A percentile compares a stretch with the other conserved stretches of the same genome.
phyloP scores from a whole-genome alignment of 768 basidiomycete genomes.

The Hydnomerulius pinastri region DNA sequence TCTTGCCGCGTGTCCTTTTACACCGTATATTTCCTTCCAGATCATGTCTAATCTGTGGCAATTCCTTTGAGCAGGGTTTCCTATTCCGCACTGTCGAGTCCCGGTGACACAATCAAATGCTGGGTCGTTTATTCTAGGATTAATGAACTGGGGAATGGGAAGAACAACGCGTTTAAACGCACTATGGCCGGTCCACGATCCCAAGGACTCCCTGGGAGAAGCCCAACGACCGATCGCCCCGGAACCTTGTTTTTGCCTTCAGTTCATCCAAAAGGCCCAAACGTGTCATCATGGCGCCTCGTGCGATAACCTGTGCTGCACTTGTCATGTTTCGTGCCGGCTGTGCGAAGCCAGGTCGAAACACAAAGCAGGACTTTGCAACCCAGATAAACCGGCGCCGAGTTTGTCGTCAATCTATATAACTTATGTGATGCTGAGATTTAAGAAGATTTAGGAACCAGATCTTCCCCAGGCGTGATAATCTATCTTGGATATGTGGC shows the following conservation, averaged over 20 bases:
- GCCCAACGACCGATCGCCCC: slow-evolving; percentile 21
- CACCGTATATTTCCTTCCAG: neutral
- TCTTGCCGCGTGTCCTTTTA: slow-evolving; percentile 16
- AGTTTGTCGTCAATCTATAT: slow-evolving; percentile 16
- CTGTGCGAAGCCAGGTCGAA: neutral
- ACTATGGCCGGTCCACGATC: slow-evolving; percentile 19
- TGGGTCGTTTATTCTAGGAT: slow-evolving; percentile 22
- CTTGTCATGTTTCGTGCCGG: neutral
- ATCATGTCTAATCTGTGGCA: slow-evolving; percentile 3
- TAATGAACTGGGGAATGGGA: slow-evolving; percentile 24
- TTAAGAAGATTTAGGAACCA: slow-evolving; percentile 19
- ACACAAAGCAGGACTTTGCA: neutral
- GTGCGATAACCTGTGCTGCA: slow-evolving; percentile 2
- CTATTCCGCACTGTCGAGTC: neutral
- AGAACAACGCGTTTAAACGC: slow-evolving; percentile 18
- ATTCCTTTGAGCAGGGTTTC: slow-evolving; percentile 2
- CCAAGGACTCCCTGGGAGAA: slow-evolving; percentile 17
- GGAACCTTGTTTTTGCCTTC: slow-evolving; percentile 30
- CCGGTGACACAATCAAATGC: slow-evolving; percentile 12
- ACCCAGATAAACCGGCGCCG: neutral
- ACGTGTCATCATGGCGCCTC: slow-evolving; percentile 4
- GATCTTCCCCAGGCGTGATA: slow-evolving; percentile 2
- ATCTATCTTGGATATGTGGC: neutral
- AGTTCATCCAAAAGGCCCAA: neutral
- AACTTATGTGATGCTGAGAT: slow-evolving; percentile 1